Evolutionary conservation across 371 early-diverging fungal genomes (phyloP).

Genomic region (Mucor ambiguus): DNA sequence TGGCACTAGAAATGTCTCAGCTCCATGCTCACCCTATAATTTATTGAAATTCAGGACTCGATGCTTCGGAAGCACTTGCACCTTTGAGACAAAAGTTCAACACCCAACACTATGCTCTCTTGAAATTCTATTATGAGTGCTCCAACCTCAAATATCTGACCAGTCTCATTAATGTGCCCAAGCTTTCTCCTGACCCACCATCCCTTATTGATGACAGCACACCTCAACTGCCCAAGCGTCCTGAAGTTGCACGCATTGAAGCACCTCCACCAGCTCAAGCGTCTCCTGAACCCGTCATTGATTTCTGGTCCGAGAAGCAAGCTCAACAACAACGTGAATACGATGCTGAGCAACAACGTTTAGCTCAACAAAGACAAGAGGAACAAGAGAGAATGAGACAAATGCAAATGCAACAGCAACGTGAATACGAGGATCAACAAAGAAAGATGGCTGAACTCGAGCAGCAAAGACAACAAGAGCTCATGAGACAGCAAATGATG

Average conservation of each 20-base stretch:
- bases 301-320: constrained; percentile 65
- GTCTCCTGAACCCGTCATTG: constrained; percentile 62
- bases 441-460: constrained; percentile 67
- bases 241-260: constrained; percentile 28
- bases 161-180: constrained; percentile 90
- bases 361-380: constrained; percentile 62
- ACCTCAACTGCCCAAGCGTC: constrained; percentile 44
- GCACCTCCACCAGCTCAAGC: constrained; percentile 53
- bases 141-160: constrained; percentile 89
- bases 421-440: constrained; percentile 77
- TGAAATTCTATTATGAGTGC: constrained; percentile 92
- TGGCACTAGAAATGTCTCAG: not conserved
- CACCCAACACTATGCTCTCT: constrained; percentile 80
- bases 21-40: not conserved
- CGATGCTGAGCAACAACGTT: constrained; percentile 69
- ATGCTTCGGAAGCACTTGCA: constrained; percentile 84
- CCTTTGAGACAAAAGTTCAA: constrained; percentile 90
- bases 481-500: constrained; percentile 74
- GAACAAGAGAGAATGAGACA: constrained; percentile 63
- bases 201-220: constrained; percentile 61
- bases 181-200: constrained; percentile 79
- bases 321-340: constrained; percentile 75
- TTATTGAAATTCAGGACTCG: constrained; percentile 40
- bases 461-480: constrained; percentile 65
- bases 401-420: constrained; percentile 69